Evolutionary conservation across 345 rosid species (phyloP).

Genomic region (Psidium guajava): DNA sequence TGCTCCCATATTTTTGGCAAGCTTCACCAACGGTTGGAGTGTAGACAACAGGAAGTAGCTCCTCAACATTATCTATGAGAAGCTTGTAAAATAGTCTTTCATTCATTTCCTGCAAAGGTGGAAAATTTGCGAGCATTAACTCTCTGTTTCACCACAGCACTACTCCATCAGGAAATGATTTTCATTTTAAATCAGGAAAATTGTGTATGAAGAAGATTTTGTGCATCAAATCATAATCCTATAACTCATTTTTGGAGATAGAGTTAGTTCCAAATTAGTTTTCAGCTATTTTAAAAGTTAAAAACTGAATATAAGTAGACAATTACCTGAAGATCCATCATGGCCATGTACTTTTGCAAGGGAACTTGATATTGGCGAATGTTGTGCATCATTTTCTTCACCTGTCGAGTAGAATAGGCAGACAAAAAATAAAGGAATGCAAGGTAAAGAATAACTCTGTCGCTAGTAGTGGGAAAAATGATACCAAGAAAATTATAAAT

Average conservation of each 20-base stretch:
- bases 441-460: neutral
- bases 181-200: neutral
- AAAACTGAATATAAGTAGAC: neutral
- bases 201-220: neutral
- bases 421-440: neutral
- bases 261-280: neutral
- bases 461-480: neutral
- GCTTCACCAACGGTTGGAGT: constrained; percentile 99
- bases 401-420: constrained; percentile 24
- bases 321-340: constrained; percentile 95
- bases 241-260: neutral
- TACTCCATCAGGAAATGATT: neutral
- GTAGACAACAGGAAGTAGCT: constrained; percentile 87
- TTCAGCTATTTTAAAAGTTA: neutral
- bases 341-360: constrained; percentile 84
- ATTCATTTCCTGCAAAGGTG: constrained; percentile 59
- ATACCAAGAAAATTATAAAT: neutral
- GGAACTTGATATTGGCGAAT: constrained; percentile 88
- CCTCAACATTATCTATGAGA: constrained; percentile 84
- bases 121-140: neutral
- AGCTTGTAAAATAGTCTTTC: constrained; percentile 88
- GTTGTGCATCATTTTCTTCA: constrained; percentile 77
- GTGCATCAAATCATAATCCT: neutral
- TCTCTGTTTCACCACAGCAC: neutral
- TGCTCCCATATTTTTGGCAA: constrained; percentile 96